Evolutionary conservation across 345 rosid genomes (phyloP), one percentile per base, ranked within the genome.

Genomic region (Citropsis articulata): DNA sequence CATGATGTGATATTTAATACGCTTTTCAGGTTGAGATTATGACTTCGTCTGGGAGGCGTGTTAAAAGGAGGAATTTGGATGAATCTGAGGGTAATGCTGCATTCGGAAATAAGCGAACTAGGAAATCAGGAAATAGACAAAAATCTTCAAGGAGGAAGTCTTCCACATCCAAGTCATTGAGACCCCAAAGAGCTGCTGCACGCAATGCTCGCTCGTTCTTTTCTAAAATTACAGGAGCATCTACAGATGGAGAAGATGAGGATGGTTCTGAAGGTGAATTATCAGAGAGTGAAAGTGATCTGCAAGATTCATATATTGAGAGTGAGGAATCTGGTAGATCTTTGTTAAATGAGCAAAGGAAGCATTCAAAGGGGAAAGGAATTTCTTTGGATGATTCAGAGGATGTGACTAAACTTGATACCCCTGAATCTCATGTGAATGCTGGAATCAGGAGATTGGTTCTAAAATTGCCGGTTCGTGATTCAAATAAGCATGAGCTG

Each of bases 111-210:
- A 88, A 85, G 53, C 86, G 76, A 55, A 50, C 68, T 61, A 86
- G 84, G 84, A 91, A 91, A 82, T 84, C 87, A 76, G 88, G 82
- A 84, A 88, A 78, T 83, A 91, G 86, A 70, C 82, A 83, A 62
- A 92, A 89, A 84, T 82, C 77, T 78, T 85, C 84, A 19, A 89
- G 82, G 80, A 88, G 78, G 81, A 91, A 85, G 79, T 86, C 90
- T 80, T 89, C 97, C 73, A 85, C 82, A 86, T 89, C 88, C 28
- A 91, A 90, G 85, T 87, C 88, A 66, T 87, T 84, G 57, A 89
- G 99, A 87, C 99, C 99, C 77, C 94, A 87, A 80, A 88, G 99
- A 84, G 97, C 93, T 73, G 98, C 98, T 78, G 98, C 99, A 56
- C 93, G 92, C 73, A 93, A 91, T 90, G 99, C 98, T 27, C 95